phyloP scores from a whole-genome alignment of 345 rosid species.

The Acer saccharum region DNA sequence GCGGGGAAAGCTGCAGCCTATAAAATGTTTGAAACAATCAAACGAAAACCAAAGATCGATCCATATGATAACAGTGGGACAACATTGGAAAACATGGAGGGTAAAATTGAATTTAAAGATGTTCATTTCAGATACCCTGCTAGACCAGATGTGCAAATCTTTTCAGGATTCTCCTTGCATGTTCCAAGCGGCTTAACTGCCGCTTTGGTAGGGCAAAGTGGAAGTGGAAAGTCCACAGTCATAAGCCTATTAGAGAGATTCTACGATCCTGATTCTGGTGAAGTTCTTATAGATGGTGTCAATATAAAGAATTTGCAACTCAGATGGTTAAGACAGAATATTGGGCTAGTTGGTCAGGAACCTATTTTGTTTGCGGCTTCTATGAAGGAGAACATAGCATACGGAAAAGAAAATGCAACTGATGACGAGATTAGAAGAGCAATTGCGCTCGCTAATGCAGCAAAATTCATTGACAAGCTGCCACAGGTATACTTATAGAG shows the following conservation, averaged over 20 bases:
- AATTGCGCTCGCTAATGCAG: conserved; percentile 62
- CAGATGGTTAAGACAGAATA: conserved; percentile 55
- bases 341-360: conserved; percentile 74
- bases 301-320: conserved; percentile 55
- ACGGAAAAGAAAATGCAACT: conserved; percentile 64
- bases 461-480: conserved; percentile 59
- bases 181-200: conserved; percentile 58
- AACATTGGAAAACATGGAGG: conserved; percentile 47
- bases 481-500: conserved; percentile 42
- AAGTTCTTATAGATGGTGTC: conserved; percentile 61
- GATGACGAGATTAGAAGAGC: conserved; percentile 58
- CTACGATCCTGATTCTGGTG: conserved; percentile 72
- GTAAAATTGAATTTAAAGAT: conserved; percentile 62
- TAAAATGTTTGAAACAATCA: conserved; percentile 73
- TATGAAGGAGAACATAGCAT: conserved; percentile 63
- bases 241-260: conserved; percentile 68
- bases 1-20: conserved; percentile 71
- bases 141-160: conserved; percentile 66
- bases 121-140: conserved; percentile 72
- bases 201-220: conserved; percentile 76
- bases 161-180: conserved; percentile 57
- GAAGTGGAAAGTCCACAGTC: conserved; percentile 79
- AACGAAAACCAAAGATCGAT: conserved; percentile 54
- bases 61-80: conserved; percentile 47
- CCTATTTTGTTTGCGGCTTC: conserved; percentile 58